These are phyloP conservation scores for Vachellia collinsii DNA, from an alignment of 306 rosid species.

Conservation along the genomic window DNA sequence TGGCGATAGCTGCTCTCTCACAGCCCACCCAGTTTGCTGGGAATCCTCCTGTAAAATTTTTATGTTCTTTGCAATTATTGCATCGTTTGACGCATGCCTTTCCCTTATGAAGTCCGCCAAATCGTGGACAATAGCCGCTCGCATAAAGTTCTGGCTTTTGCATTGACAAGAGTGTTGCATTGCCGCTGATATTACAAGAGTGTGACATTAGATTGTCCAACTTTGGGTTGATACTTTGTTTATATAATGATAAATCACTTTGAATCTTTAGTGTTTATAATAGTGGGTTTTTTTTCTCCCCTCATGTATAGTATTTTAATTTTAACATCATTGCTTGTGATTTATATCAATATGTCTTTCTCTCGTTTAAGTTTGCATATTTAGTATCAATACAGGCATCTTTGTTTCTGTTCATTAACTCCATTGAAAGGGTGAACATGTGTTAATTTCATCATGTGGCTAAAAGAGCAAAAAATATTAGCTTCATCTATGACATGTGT, in stretches of 20 bases:
- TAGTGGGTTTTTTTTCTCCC: neutral
- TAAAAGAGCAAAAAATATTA: neutral
- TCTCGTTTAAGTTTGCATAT: neutral
- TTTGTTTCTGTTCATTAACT: neutral
- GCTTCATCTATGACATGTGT: neutral
- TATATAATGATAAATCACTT: neutral
- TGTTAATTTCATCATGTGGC: neutral
- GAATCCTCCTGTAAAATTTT: too few species aligned
- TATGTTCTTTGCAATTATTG: neutral
- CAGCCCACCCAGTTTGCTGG: slow-evolving; percentile 19
- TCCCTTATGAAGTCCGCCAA: neutral
- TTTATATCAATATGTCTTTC: neutral
- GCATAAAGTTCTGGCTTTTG: neutral
- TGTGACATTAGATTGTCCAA: neutral
- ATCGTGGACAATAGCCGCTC: neutral
- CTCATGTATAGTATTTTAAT: neutral
- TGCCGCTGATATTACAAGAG: neutral
- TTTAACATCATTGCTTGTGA: neutral
- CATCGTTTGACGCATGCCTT: neutral
- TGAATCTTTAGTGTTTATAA: neutral
- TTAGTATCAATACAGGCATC: neutral
- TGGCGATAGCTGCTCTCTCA: neutral
- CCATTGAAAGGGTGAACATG: neutral
- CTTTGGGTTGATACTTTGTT: neutral
- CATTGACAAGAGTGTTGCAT: neutral